A percentile compares a stretch with the other conserved stretches of the same genome.
Evolutionary conservation across 1,284 basidiomycete genomes (phyloP).

Genomic region (Malassezia caprae): DNA sequence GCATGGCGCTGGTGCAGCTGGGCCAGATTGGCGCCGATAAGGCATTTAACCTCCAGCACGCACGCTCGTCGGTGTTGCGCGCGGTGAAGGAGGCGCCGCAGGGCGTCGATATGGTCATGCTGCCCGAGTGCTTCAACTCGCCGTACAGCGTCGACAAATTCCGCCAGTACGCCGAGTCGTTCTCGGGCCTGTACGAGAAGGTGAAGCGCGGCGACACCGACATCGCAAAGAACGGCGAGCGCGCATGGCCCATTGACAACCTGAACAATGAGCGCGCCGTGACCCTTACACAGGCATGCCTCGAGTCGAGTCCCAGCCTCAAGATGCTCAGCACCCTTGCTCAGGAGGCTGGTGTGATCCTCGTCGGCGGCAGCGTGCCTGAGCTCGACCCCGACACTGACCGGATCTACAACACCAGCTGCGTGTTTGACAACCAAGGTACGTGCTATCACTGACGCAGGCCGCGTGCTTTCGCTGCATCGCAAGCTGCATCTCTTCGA

Average conservation of each 20-base stretch:
- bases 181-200: constrained; percentile 34
- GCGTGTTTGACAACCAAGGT: constrained; percentile 76
- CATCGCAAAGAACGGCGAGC: constrained; percentile 20
- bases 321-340: constrained; percentile 72
- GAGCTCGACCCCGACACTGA: constrained; percentile 36
- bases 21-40: constrained; percentile 40
- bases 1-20: constrained; percentile 39
- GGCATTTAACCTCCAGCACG: constrained; percentile 33
- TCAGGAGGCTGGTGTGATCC: constrained; percentile 68
- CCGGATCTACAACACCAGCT: constrained; percentile 43
- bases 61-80: constrained; percentile 20
- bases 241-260: constrained; percentile 32
- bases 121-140: constrained; percentile 91
- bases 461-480: constrained; percentile 74
- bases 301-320: constrained; percentile 60
- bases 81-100: constrained; percentile 12
- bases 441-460: constrained; percentile 50
- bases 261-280: constrained; percentile 49
- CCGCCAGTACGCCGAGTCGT: constrained; percentile 40
- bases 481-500: constrained; percentile 96
- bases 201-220: constrained; percentile 28
- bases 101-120: constrained; percentile 33
- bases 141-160: constrained; percentile 71
- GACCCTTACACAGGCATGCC: constrained; percentile 54
- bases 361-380: constrained; percentile 65